These are phyloP conservation scores for Moesziomyces antarcticus DNA, from an alignment of 1,284 basidiomycete species.

Conservation along the genomic window DNA sequence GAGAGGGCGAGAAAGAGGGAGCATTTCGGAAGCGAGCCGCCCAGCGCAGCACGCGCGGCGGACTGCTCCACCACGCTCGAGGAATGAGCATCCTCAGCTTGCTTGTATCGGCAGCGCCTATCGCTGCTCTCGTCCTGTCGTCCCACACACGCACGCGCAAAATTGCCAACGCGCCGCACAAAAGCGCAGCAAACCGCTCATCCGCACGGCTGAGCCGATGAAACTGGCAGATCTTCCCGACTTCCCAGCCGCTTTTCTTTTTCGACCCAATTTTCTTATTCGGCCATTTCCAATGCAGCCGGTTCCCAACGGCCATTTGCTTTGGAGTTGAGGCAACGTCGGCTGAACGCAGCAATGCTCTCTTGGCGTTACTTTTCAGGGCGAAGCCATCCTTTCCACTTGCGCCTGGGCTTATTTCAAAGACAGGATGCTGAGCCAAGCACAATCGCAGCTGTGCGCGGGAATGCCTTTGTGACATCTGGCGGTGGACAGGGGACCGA, in stretches of 20 bases:
- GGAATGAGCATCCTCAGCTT: background rate
- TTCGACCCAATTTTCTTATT: background rate
- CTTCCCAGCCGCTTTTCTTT: background rate
- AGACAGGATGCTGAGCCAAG: no score
- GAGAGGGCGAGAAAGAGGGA: no score
- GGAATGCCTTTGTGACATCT: background rate
- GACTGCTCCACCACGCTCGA: background rate
- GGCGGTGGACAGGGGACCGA: background rate
- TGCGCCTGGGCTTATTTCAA: no score
- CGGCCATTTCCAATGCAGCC: no score
- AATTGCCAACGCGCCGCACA: background rate
- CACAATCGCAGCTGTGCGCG: no score
- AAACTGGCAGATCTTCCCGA: background rate
- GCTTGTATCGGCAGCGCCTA: background rate
- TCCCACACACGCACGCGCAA: background rate
- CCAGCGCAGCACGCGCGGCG: background rate
- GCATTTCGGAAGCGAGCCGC: conserved; percentile 13
- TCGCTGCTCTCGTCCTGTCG: background rate
- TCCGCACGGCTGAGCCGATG: no score
- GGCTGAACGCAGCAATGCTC: no score
- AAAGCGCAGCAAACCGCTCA: no score
- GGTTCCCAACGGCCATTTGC: no score
- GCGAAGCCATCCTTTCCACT: no score
- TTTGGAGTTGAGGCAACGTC: no score
- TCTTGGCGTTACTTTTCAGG: no score